Base-by-base conservation (phyloP, 2,329 filamentous ascomycete species). In the Penicillium concentricum region DNA sequence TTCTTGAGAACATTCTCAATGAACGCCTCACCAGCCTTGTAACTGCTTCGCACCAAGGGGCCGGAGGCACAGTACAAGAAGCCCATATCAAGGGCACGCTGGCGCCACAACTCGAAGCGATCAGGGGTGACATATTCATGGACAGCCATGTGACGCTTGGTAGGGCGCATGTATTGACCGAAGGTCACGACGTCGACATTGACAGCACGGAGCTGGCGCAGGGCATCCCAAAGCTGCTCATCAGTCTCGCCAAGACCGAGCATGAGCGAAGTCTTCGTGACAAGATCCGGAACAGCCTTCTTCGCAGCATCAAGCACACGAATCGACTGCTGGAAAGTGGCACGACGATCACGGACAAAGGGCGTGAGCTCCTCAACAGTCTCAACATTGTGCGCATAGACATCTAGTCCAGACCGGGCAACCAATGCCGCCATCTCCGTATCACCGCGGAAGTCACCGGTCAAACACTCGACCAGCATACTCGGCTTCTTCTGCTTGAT, bases 211-310 rank as follows among this genome's bases (percentile, higher is more conserved):
- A 99, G 83, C 73, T 95, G 90, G 73, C 81, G 84, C 58, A 97
- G 76, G 0, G 93, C 86, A 61, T 90, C 85, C 84, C 86, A 88
- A 1, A 99, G 75, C 77, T 97, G 89, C 18, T 89, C 84, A 68
- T 97, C 92, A 26, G 87, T 92, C 82, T 99, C 94, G 13, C 94
- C 94, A 5, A 99, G 78, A 4, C 94, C 94, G 24, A 99, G 82
- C 94, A 99, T 99, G 61, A 99, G 86, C 66, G 91, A 96, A 1
- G 94, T 97, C 83, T 99, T 99, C n/a, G 94, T 99, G 68, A 99
- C 96, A 58, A 97, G 83, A 3, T 84, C 84, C 1, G 87, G 84
- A 57, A 84, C 85, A 2, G 89, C 85, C 58, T 85, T 82, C 82
- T 99, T 97, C 30, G 89, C 94, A 37, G 90, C 86, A 56, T 86